phyloP scores from a whole-genome alignment of 75 land plant genomes.

The Gnetum montanum region DNA sequence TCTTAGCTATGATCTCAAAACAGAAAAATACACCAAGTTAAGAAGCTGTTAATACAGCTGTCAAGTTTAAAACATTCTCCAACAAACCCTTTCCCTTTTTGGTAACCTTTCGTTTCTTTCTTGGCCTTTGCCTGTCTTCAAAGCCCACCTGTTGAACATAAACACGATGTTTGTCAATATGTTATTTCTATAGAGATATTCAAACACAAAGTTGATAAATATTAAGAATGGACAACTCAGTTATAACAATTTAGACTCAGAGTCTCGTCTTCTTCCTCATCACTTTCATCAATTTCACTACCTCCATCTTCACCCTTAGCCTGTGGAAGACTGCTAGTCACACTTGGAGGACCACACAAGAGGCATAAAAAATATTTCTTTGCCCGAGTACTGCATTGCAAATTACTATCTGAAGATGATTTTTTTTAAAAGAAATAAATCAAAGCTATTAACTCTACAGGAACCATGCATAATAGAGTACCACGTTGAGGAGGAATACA shows the following conservation, averaged over 20 bases:
- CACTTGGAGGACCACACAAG: conserved; percentile 82
- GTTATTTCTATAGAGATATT: background rate
- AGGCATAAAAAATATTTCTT: conserved; percentile 92
- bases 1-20: no score
- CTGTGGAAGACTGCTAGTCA: conserved; percentile 49
- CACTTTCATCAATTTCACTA: conserved; percentile 59
- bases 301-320: conserved; percentile 72
- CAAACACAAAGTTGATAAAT: no score
- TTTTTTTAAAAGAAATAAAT: no score
- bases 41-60: no score
- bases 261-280: conserved; percentile 62
- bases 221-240: background rate
- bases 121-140: conserved; percentile 65
- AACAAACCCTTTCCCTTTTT: conserved; percentile 74
- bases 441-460: no score
- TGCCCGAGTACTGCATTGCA: conserved; percentile 71
- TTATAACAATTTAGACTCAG: conserved; percentile 20
- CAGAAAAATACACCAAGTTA: no score
- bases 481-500: no score
- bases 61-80: no score
- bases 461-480: no score
- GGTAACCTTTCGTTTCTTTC: conserved; percentile 60
- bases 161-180: no score
- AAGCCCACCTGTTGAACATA: conserved; percentile 58
- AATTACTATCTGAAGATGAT: no score